phyloP scores from a whole-genome alignment of 495 filamentous ascomycete species.

The Hypoxylon lienhwacheense region DNA sequence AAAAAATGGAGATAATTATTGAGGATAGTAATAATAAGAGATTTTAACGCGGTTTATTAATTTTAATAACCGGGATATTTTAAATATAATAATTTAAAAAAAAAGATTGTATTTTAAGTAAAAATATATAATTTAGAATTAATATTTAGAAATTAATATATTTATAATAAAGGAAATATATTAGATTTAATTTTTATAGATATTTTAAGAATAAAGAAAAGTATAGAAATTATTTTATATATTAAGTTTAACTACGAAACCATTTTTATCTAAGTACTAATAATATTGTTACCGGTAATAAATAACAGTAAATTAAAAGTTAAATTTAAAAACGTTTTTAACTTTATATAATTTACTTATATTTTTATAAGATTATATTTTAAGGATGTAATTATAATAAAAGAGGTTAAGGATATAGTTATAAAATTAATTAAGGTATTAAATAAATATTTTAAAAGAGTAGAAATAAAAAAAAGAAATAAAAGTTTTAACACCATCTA shows the following conservation, averaged over 20 bases:
- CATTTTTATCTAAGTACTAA: not conserved
- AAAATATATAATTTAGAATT: not conserved
- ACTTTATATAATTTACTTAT: not conserved
- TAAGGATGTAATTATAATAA: not conserved
- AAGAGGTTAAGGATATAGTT: not conserved
- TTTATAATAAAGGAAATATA: not conserved
- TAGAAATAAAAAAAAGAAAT: not conserved
- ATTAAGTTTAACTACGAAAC: not conserved
- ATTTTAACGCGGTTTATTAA: not conserved
- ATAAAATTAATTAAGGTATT: not conserved
- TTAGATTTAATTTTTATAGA: not conserved
- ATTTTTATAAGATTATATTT: not conserved
- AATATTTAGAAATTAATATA: not conserved
- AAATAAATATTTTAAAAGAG: not conserved
- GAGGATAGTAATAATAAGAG: not conserved
- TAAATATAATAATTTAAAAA: not conserved
- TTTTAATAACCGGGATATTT: not conserved
- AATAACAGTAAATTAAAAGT: not conserved
- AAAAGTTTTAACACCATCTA: not conserved
- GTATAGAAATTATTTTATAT: not conserved
- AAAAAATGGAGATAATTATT: not conserved
- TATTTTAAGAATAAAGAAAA: not conserved
- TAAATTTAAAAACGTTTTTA: not conserved
- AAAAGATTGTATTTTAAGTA: not conserved
- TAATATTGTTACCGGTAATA: not conserved